These are phyloP conservation scores for Scheffersomyces quercinus DNA, from an alignment of 1,139 yeast genomes.

Conservation along the genomic window DNA sequence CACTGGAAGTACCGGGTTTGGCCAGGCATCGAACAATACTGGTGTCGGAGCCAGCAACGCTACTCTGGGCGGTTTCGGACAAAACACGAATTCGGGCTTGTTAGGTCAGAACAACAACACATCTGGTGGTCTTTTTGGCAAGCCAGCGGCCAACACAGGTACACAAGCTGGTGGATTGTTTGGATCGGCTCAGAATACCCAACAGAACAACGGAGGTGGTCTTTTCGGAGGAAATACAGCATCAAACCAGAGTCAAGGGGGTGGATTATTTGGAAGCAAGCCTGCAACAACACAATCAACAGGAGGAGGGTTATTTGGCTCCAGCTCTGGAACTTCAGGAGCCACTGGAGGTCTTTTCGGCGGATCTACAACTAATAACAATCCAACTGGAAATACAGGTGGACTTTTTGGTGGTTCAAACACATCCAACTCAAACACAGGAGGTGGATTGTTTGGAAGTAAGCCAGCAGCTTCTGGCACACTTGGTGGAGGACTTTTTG, in stretches of 20 bases:
- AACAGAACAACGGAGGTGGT: conserved; percentile 5
- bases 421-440: neutral
- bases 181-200: neutral
- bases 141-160: neutral
- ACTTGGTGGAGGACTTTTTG: conserved; percentile 8
- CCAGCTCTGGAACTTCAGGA: conserved; percentile 3
- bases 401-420: neutral
- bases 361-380: neutral
- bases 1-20: neutral
- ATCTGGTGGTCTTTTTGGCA: neutral
- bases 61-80: neutral
- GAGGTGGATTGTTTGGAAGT: conserved; percentile 9
- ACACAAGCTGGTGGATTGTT: neutral
- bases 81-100: neutral
- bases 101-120: neutral
- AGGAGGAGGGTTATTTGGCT: conserved; percentile 11
- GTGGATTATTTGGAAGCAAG: conserved; percentile 14
- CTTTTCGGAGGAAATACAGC: conserved; percentile 6
- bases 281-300: conserved; percentile 6
- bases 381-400: neutral
- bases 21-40: neutral
- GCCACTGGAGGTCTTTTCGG: conserved; percentile 7
- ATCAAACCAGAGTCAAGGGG: conserved; percentile 12
- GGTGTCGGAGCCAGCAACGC: neutral
- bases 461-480: conserved; percentile 4